Evolutionary conservation across 495 filamentous ascomycete genomes (phyloP).

Genomic region (Penicillium manginii): DNA sequence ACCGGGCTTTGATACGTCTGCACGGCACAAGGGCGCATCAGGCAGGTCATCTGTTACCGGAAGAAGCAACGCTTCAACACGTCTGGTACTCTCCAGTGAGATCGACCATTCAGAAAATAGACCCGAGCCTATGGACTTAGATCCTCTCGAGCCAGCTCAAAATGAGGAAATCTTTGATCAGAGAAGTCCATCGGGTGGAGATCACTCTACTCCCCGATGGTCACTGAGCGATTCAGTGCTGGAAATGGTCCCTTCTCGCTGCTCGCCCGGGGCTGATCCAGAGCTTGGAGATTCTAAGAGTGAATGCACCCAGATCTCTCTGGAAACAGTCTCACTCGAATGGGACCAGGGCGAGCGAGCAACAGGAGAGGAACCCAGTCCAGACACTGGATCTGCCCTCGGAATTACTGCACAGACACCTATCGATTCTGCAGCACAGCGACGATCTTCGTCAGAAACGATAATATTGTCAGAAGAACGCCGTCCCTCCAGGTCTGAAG

Average conservation of each 20-base stretch:
- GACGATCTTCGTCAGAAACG: too few relatives aligned
- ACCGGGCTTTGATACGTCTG: not conserved
- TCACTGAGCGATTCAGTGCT: not conserved
- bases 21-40: not conserved
- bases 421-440: too few relatives aligned
- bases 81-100: not conserved
- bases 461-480: too few relatives aligned
- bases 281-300: conserved; percentile 6
- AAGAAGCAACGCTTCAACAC: not conserved
- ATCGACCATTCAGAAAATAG: not conserved
- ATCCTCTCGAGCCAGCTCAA: not conserved
- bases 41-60: too few relatives aligned
- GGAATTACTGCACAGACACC: too few relatives aligned
- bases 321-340: conserved; percentile 2
- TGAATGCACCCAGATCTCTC: conserved; percentile 5
- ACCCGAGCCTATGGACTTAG: not conserved
- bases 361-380: conserved; percentile 2
- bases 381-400: not conserved
- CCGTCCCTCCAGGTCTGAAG: too few relatives aligned
- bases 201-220: not conserved
- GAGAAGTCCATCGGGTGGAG: not conserved
- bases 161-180: not conserved
- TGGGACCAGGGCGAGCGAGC: conserved; percentile 3
- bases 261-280: not conserved
- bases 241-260: not conserved